These are phyloP conservation scores for Auricularia sp. DNA, from an alignment of 768 basidiomycete species.

Conservation along the genomic window DNA sequence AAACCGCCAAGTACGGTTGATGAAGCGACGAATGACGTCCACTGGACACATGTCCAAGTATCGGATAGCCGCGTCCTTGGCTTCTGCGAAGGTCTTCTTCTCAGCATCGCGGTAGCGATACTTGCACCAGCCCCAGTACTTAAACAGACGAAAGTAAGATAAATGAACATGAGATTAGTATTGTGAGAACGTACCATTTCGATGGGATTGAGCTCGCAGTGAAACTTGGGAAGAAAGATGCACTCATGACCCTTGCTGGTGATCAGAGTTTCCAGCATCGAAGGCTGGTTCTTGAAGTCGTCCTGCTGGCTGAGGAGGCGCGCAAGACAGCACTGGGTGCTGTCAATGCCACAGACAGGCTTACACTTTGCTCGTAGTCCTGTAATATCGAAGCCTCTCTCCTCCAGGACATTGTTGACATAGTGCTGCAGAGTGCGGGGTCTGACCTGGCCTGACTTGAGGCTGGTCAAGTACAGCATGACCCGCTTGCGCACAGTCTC, in stretches of 20 bases:
- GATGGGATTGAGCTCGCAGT: conserved; percentile 7
- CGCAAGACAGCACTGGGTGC: conserved; percentile 26
- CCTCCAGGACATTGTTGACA: conserved; percentile 17
- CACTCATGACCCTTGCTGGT: conserved; percentile 1
- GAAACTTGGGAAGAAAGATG: conserved; percentile 11
- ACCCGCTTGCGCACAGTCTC: too few relatives aligned
- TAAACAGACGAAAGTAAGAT: too few relatives aligned
- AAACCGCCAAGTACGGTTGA: conserved; percentile 27
- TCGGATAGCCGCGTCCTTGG: conserved; percentile 2
- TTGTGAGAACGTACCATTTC: conserved; percentile 1
- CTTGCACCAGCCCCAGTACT: too few relatives aligned
- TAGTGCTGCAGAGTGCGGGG: too few relatives aligned
- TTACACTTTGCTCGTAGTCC: conserved; percentile 25
- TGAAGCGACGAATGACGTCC: conserved; percentile 27
- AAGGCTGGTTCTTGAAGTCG: conserved; percentile 29
- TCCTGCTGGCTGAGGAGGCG: conserved; percentile 28
- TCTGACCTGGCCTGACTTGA: too few relatives aligned
- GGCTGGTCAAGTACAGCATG: conserved; percentile 4
- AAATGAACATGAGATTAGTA: too few relatives aligned
- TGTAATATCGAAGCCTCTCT: conserved; percentile 29
- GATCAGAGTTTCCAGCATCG: conserved; percentile 21
- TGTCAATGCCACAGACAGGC: conserved; percentile 28
- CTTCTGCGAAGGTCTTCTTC: too few relatives aligned
- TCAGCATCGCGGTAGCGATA: too few relatives aligned
- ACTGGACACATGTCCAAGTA: conserved; percentile 26